Evolutionary conservation across 177 flowering plant genomes (phyloP).

Genomic region (Vitis hybrid): DNA sequence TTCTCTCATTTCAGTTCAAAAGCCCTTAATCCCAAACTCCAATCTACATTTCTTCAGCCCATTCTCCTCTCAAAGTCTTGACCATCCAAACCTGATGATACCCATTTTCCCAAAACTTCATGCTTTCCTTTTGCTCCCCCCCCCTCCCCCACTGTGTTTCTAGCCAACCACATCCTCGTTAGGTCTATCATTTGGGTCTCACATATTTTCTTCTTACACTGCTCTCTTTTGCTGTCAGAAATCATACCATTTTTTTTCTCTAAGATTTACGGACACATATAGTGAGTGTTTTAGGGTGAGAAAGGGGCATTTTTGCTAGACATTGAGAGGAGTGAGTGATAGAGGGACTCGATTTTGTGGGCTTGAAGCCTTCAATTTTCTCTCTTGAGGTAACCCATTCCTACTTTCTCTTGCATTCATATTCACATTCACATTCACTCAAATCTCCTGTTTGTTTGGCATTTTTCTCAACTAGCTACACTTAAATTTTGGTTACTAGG

Average conservation of each 20-base stretch:
- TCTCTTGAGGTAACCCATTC: slow-evolving; percentile 5
- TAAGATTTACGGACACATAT: neutral
- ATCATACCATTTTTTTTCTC: slow-evolving; percentile 13
- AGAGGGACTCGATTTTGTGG: neutral
- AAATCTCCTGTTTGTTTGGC: slow-evolving; percentile 1
- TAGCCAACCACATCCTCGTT: slow-evolving; percentile 25
- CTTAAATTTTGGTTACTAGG: slow-evolving; percentile 3
- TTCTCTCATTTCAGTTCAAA: no score
- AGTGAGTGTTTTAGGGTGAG: slow-evolving; percentile 3
- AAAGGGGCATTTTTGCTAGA: slow-evolving; percentile 1
- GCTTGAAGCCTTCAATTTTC: neutral
- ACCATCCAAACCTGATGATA: no score
- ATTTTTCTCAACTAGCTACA: slow-evolving; percentile 9
- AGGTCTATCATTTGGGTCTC: slow-evolving; percentile 32
- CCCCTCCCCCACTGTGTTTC: no score
- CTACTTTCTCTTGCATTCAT: neutral
- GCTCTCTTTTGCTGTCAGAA: slow-evolving; percentile 11
- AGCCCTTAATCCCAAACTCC: no score
- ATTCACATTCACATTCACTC: neutral
- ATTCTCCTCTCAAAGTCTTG: no score
- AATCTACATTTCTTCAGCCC: no score
- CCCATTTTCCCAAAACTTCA: no score
- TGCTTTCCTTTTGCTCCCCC: no score
- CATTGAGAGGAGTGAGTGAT: slow-evolving; percentile 1
- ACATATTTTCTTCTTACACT: slow-evolving; percentile 18